phyloP scores from a whole-genome alignment of 805 yeast genomes.

The Hemisphaericaspora nanyangensis region DNA sequence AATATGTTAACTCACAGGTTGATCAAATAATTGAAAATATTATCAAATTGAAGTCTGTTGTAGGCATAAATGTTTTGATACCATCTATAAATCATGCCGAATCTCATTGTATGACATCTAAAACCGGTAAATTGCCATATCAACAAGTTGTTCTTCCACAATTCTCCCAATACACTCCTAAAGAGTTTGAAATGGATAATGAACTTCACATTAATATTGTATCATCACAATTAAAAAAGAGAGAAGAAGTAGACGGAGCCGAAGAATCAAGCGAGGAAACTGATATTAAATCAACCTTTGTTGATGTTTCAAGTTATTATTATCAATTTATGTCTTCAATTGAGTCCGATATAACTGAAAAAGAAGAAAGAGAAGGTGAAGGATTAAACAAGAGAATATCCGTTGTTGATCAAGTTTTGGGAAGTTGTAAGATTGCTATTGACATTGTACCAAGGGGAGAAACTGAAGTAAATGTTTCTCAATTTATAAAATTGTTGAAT shows the following conservation, averaged over 20 bases:
- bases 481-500: no score
- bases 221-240: not conserved
- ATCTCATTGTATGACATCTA: conserved; percentile 18
- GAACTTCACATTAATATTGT: not conserved
- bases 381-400: not conserved
- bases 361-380: not conserved
- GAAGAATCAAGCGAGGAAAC: no score
- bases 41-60: not conserved
- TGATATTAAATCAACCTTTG: not conserved
- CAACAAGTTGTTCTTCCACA: not conserved
- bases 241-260: no score
- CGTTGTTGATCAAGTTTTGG: conserved; percentile 2
- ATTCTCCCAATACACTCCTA: not conserved
- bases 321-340: not conserved
- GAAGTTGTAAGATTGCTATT: conserved; percentile 3
- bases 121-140: conserved; percentile 1
- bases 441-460: no score
- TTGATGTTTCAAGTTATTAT: not conserved
- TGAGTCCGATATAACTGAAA: not conserved
- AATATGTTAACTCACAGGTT: conserved; percentile 23
- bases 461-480: no score
- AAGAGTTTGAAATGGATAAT: not conserved
- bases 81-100: conserved; percentile 24
- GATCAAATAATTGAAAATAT: conserved; percentile 14
- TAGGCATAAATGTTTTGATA: conserved; percentile 20